phyloP scores from a whole-genome alignment of 176 grass and related monocot species.

The Ampelocalamus luodianensis region DNA sequence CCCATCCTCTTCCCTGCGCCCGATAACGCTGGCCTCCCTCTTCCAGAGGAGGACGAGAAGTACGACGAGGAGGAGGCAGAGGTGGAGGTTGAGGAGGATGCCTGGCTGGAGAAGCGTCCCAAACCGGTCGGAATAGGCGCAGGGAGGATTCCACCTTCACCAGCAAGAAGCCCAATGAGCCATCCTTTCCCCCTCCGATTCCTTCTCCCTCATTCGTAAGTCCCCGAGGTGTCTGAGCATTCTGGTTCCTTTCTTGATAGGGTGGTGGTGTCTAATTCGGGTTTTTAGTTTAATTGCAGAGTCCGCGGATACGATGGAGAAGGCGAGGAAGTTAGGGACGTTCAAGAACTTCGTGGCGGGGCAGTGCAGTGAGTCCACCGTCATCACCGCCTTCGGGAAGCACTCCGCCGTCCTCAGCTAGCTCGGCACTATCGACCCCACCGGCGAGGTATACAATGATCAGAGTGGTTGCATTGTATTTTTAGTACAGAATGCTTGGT shows the following conservation, averaged over 20 bases:
- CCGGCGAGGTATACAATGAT: slow-evolving; percentile 56
- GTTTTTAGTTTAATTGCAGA: slow-evolving; percentile 43
- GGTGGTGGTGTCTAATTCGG: background rate
- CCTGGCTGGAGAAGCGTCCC: too few species aligned
- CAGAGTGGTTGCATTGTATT: background rate
- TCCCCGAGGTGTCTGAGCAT: background rate
- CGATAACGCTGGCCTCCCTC: too few species aligned
- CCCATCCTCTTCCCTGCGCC: too few species aligned
- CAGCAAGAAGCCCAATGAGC: slow-evolving; percentile 56
- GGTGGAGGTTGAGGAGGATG: too few species aligned
- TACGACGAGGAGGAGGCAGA: too few species aligned
- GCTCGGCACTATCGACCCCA: slow-evolving; percentile 67
- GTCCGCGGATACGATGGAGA: slow-evolving; percentile 85
- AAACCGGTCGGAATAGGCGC: too few species aligned
- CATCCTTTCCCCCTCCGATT: slow-evolving; percentile 22
- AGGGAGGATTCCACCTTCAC: slow-evolving; percentile 56
- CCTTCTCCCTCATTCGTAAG: slow-evolving; percentile 77
- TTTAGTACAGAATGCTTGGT: background rate
- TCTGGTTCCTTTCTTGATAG: background rate
- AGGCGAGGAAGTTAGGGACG: slow-evolving; percentile 68
- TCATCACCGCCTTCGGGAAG: slow-evolving; percentile 65
- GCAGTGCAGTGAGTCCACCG: slow-evolving; percentile 63
- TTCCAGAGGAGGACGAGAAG: too few species aligned
- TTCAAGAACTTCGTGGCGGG: slow-evolving; percentile 85
- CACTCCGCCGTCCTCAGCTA: slow-evolving; percentile 75